phyloP scores from a whole-genome alignment of 306 rosid genomes.

The Acacia crassicarpa region DNA sequence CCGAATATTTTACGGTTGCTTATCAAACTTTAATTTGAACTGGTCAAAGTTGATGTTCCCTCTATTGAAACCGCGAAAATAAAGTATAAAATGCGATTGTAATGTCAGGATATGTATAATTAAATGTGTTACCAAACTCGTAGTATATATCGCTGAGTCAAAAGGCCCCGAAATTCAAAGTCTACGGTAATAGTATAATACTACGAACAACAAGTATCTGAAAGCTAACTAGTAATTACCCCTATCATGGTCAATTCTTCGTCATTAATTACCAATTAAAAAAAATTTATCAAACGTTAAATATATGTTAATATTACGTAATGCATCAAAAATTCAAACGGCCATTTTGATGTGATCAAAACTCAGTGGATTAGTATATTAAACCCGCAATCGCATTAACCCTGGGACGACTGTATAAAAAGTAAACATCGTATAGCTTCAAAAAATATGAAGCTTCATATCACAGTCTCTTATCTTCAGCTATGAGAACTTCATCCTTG shows the following conservation, averaged over 20 bases:
- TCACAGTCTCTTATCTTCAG: background rate
- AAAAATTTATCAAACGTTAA: background rate
- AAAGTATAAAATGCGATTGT: background rate
- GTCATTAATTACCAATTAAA: background rate
- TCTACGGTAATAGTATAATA: background rate
- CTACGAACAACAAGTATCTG: background rate
- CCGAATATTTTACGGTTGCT: background rate
- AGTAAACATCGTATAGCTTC: background rate
- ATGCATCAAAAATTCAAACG: slow-evolving; percentile 35
- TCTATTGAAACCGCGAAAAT: background rate
- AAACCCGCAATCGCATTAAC: slow-evolving; percentile 30
- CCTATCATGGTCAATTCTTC: background rate
- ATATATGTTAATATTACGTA: background rate
- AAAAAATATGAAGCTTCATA: background rate
- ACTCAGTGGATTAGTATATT: background rate
- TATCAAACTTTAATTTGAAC: background rate
- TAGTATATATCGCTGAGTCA: background rate
- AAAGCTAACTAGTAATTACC: background rate
- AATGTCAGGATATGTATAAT: background rate
- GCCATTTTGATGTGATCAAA: background rate
- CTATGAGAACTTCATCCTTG: slow-evolving; percentile 35
- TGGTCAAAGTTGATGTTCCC: background rate
- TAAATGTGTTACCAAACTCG: background rate
- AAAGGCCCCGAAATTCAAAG: background rate
- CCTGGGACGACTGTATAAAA: background rate